phyloP scores from a whole-genome alignment of 441 rosid genomes.

The Pelargonium fulgidum region DNA sequence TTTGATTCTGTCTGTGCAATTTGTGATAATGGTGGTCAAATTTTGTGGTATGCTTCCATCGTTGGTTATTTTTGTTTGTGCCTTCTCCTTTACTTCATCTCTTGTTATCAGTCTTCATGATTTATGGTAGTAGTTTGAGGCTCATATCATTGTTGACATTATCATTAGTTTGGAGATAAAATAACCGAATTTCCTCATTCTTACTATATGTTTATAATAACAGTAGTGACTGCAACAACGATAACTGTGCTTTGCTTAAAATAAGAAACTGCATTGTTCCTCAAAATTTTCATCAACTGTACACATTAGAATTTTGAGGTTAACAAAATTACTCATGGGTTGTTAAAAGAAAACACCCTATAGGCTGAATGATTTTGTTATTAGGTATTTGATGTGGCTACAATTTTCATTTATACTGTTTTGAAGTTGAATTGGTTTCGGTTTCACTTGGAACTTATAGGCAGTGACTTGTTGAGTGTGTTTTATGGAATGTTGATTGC shows the following conservation, averaged over 20 bases:
- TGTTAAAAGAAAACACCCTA: too few species aligned
- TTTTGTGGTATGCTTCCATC: slow-evolving; percentile 51
- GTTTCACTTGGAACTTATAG: not conserved
- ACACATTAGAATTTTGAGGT: not conserved
- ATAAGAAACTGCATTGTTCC: too few species aligned
- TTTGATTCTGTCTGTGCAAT: slow-evolving; percentile 78
- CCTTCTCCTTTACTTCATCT: too few species aligned
- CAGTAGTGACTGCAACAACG: too few species aligned
- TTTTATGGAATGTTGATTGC: not conserved
- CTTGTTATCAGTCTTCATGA: too few species aligned
- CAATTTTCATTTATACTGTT: not conserved
- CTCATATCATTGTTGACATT: too few species aligned
- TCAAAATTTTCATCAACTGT: not conserved
- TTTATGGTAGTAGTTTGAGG: too few species aligned
- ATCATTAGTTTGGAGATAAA: too few species aligned
- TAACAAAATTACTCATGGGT: not conserved
- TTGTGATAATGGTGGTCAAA: slow-evolving; percentile 83
- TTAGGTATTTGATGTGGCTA: not conserved
- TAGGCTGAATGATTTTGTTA: not conserved
- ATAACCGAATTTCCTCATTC: too few species aligned
- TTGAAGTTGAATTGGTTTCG: not conserved
- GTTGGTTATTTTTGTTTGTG: slow-evolving; percentile 11
- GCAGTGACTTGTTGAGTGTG: not conserved
- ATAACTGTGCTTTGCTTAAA: too few species aligned
- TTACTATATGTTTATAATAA: too few species aligned